Evolutionary conservation across 2,329 filamentous ascomycete species (phyloP), one percentile per base, ranked within the genome.

Genomic region (Endocalyx cinctus): DNA sequence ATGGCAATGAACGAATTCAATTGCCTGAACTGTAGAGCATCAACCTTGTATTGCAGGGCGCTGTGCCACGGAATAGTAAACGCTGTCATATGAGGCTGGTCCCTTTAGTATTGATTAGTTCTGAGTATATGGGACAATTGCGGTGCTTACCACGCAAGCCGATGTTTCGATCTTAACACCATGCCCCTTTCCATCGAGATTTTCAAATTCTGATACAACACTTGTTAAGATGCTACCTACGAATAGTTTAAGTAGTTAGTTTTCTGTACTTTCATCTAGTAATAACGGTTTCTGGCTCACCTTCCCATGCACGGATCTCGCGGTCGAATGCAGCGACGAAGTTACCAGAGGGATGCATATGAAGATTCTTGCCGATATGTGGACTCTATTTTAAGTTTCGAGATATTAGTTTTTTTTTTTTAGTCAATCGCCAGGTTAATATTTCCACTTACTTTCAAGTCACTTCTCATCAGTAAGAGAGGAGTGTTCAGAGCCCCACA

Each of bases 401-500:
- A 7, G 30, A 26, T 27, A 12, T 10, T 25, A 13, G 16, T 29
- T 28, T n/a, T 14, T 3, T 5, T 5, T 12, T 32, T 23, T 23
- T 8, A 23, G 8, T 8, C 20, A n/a, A 23, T 23, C 20, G 8
- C n/a, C n/a, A n/a, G n/a, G n/a, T n/a, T n/a, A n/a, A n/a, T n/a
- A n/a, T n/a, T n/a, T n/a, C n/a, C n/a, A 5, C 14, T 54, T 47
- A 79, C 78, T 54, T 74, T 81, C 31, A 96, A 59, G 2, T 87
- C 87, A 39, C 87, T 94, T 31, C 82, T 82, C 44, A 80, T 66
- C 27, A 97, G 67, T 2, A 96, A 56, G 1, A 90, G 57, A 0
- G 90, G 89, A 27, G 79, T 88, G 52, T 85, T 79, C 34, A 96
- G 63, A 1, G 83, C 77, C 5, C 90, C 89, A 16, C 75, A 76